Conservation (phyloP, 345 rosid genomes). For the Erysimum cheiranthoides region DNA sequence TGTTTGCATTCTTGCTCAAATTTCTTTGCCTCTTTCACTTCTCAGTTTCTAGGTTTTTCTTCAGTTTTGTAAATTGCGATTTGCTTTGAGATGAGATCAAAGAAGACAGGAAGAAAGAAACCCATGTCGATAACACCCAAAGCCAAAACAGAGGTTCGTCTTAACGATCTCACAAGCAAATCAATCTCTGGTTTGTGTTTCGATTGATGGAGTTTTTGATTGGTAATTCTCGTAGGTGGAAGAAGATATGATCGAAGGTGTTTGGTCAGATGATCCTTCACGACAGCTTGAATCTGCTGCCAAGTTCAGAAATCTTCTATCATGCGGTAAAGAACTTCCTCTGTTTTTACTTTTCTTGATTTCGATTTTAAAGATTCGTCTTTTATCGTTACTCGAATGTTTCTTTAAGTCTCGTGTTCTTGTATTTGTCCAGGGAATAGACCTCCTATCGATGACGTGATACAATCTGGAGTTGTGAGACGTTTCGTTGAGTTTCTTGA, state of each 20-base stretch:
- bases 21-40: no score
- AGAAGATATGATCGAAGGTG: conserved; percentile 50
- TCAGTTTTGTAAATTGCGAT: not conserved
- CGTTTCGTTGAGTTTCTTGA: conserved; percentile 70
- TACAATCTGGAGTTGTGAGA: conserved; percentile 64
- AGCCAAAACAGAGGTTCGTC: conserved; percentile 34
- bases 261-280: conserved; percentile 49
- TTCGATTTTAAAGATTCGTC: not conserved
- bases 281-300: conserved; percentile 53
- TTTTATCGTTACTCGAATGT: not conserved
- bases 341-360: not conserved
- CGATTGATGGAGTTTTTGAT: conserved; percentile 53
- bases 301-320: conserved; percentile 55
- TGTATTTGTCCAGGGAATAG: conserved; percentile 41
- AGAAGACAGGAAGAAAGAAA: not conserved
- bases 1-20: not conserved
- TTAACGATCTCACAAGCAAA: conserved; percentile 28
- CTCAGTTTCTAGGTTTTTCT: no score
- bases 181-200: not conserved
- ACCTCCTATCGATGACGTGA: conserved; percentile 65
- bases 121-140: conserved; percentile 46
- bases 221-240: no score
- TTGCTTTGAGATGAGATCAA: not conserved
- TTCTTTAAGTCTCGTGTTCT: not conserved
- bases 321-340: conserved; percentile 40